A percentile compares a stretch with the other conserved stretches of the same genome.
phyloP scores from a whole-genome alignment of 23 red algal species.

The Cyanidiococcus yangmingshanensis region DNA sequence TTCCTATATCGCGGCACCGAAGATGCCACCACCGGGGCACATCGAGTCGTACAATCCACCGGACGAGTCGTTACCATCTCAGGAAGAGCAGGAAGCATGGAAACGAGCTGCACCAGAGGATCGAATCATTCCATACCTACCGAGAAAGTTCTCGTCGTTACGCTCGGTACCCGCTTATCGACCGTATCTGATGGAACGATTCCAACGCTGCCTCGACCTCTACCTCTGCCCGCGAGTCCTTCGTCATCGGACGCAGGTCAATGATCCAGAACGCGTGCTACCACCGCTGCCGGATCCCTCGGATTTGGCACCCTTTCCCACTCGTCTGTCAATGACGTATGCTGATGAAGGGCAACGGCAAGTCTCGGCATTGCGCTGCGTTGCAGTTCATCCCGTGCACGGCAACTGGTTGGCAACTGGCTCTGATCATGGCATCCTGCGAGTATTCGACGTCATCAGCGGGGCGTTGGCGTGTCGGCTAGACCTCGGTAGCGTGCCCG shows the following conservation, averaged over 20 bases:
- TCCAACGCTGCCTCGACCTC: slow-evolving; percentile 89
- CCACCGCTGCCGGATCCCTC: slow-evolving; percentile 59
- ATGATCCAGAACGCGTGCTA: slow-evolving; percentile 50
- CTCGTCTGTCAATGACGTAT: slow-evolving; percentile 28
- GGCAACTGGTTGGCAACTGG: slow-evolving; percentile 60
- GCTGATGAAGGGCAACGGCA: slow-evolving; percentile 11
- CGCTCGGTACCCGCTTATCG: slow-evolving; percentile 74
- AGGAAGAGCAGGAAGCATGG: slow-evolving; percentile 39
- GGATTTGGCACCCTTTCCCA: slow-evolving; percentile 71
- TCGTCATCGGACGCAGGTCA: slow-evolving; percentile 20
- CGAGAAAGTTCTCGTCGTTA: slow-evolving; percentile 41
- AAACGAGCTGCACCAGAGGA: slow-evolving; percentile 34
- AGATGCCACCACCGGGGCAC: slow-evolving; percentile 63
- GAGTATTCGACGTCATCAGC: slow-evolving; percentile 50
- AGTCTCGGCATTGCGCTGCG: slow-evolving; percentile 29
- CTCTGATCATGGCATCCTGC: slow-evolving; percentile 53
- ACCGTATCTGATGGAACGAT: slow-evolving; percentile 54
- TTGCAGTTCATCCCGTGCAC: slow-evolving; percentile 38
- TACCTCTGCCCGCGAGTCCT: slow-evolving; percentile 61
- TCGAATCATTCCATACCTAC: slow-evolving; percentile 44
- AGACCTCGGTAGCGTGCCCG: background rate
- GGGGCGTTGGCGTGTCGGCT: slow-evolving; percentile 23
- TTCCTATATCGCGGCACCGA: slow-evolving; percentile 48
- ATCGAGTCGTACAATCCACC: slow-evolving; percentile 85
- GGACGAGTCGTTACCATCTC: slow-evolving; percentile 52